Conservation (phyloP, 805 yeast species). For the Spathaspora hagerdaliae region DNA sequence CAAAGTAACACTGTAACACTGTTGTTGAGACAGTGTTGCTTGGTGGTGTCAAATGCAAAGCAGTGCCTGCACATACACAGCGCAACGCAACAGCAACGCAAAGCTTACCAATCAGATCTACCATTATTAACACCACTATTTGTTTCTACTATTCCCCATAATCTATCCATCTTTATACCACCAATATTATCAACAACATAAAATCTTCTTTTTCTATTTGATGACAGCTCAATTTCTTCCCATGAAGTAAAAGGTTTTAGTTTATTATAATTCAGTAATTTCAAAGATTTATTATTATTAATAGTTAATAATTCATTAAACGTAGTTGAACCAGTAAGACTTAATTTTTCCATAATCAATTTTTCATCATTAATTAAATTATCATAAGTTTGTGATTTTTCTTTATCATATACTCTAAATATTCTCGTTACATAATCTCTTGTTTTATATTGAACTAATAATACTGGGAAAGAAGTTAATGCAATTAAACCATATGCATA, state of each 20-base stretch:
- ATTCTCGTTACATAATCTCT: constrained; percentile 68
- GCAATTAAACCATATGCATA: constrained; percentile 43
- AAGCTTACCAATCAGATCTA: constrained; percentile 30
- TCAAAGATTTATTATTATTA: constrained; percentile 28
- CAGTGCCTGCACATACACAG: neutral
- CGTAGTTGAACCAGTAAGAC: constrained; percentile 61
- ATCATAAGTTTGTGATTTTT: constrained; percentile 61
- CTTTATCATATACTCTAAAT: constrained; percentile 62
- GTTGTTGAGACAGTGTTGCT: too few relatives aligned
- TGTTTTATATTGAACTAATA: constrained; percentile 47
- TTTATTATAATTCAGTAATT: constrained; percentile 31
- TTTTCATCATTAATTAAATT: constrained; percentile 59
- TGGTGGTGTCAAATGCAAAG: too few relatives aligned
- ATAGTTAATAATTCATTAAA: constrained; percentile 60
- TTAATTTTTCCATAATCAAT: constrained; percentile 63
- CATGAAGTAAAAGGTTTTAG: constrained; percentile 36
- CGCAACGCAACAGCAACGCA: neutral
- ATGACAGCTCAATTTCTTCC: constrained; percentile 34
- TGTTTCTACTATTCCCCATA: constrained; percentile 78
- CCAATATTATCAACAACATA: constrained; percentile 73
- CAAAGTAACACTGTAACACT: too few relatives aligned
- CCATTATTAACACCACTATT: constrained; percentile 69
- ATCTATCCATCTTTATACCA: constrained; percentile 77
- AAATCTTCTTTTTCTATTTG: constrained; percentile 35
- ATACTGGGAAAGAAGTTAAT: constrained; percentile 54